These are phyloP conservation scores for Limonium bicolor DNA, from an alignment of 148 eudicot genomes.

Conservation along the genomic window DNA sequence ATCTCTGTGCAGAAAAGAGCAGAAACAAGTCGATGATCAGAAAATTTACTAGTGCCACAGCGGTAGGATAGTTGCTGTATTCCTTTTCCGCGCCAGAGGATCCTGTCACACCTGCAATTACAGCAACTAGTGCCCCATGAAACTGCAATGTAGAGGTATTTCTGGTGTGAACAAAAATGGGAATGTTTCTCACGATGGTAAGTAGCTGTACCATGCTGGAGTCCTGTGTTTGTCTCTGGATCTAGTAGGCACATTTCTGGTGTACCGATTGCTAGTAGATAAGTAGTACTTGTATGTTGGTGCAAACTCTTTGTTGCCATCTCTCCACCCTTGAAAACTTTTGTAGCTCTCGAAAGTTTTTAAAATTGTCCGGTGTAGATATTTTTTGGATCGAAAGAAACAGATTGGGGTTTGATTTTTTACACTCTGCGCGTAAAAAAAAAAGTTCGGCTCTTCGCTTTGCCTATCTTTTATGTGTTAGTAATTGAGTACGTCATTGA, in stretches of 20 bases:
- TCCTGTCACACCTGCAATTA: constrained; percentile 78
- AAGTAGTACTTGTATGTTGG: constrained; percentile 47
- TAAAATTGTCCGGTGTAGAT: too few relatives aligned
- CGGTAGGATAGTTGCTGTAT: constrained; percentile 53
- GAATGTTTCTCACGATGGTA: too few relatives aligned
- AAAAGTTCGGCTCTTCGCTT: too few relatives aligned
- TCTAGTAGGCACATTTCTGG: constrained; percentile 26
- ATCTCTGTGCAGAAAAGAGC: constrained; percentile 52
- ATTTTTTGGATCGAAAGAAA: too few relatives aligned
- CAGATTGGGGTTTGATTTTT: too few relatives aligned
- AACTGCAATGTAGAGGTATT: too few relatives aligned
- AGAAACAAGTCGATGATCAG: constrained; percentile 81
- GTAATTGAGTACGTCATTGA: too few relatives aligned
- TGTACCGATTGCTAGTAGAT: constrained; percentile 29
- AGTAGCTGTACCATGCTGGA: constrained; percentile 69
- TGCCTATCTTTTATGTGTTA: too few relatives aligned
- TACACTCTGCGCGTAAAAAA: too few relatives aligned
- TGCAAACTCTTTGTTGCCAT: constrained; percentile 38
- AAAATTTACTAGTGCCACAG: constrained; percentile 67
- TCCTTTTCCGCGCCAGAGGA: constrained; percentile 71
- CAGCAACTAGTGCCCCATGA: not conserved
- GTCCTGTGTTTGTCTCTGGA: constrained; percentile 45
- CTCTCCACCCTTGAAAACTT: constrained; percentile 49
- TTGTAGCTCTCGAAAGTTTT: constrained; percentile 26
- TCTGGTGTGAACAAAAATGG: too few relatives aligned